These are phyloP conservation scores for Bryum argenteum DNA, from an alignment of 225 moss, liverwort and hornwort species.

Conservation along the genomic window DNA sequence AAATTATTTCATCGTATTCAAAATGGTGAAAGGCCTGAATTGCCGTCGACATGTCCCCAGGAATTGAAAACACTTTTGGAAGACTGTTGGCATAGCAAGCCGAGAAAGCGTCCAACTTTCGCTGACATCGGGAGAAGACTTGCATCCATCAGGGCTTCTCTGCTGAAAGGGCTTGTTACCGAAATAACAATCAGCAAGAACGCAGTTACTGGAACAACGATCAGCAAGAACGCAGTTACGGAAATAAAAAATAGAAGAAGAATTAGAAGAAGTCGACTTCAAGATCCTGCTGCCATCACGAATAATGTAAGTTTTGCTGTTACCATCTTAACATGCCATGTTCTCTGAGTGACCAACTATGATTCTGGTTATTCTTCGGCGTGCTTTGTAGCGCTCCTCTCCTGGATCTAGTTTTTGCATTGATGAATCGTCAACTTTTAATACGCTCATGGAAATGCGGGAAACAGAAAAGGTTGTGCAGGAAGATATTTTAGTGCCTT, in stretches of 20 bases:
- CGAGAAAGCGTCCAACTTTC: not conserved
- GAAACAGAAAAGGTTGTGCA: not conserved
- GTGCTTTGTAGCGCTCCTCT: not conserved
- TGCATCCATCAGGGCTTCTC: not conserved
- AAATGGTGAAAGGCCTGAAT: slow-evolving; percentile 1
- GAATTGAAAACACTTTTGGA: not conserved
- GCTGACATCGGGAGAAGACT: not conserved
- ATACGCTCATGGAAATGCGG: not conserved
- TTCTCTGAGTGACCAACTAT: not conserved
- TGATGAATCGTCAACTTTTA: not conserved
- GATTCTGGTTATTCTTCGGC: not conserved
- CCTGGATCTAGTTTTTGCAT: not conserved
- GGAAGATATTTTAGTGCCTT: not conserved
- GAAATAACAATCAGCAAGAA: not conserved
- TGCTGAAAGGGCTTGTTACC: not conserved
- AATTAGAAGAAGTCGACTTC: not conserved
- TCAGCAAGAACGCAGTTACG: not conserved
- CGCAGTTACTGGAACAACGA: not conserved
- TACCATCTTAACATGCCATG: not conserved
- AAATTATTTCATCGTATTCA: not conserved
- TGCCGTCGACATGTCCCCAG: slow-evolving; percentile 17
- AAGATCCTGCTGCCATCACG: not conserved
- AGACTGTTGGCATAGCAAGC: not conserved
- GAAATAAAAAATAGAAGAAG: no score
- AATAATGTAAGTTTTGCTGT: not conserved